Base-by-base conservation (phyloP, 23 red algal genomes). In the Chondrus crispus region DNA sequence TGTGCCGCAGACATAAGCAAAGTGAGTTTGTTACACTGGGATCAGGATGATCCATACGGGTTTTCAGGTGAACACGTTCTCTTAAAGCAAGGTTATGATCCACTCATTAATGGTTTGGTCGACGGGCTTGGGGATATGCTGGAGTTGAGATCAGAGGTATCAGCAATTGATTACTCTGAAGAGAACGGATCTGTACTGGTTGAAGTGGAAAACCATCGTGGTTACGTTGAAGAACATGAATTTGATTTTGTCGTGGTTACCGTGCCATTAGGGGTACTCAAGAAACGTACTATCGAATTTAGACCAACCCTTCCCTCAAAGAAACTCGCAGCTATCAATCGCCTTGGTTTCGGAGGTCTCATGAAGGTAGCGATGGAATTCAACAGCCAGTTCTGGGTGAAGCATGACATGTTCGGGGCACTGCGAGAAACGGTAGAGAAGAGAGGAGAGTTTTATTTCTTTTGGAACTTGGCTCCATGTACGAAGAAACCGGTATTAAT, bases 351-450 rank as follows among this genome's bases (percentile, higher is more conserved):
- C 63, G 95, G 95, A 16, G 85, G 91, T 4, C 66, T 98, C 28
- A 91, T 93, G 87, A 98, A 98, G 85, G 91, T 98, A 46, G 92
- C 88, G n/a, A 63, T 98, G 22, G 82, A 81, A 45, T 98, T 98
- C 68, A 33, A 78, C 46, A 0, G 68, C 9, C 60, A 85, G 43
- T 98, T 98, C 86, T 98, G 95, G 95, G 44, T 33, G 28, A 49
- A 64, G 30, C 45, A 74, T 13, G 80, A 88, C 33, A 53, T 98
- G 1, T 89, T 92, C 38, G 90, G 95, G 38, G 68, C 91, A n/a
- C 58, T 94, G 33, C 80, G 72, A 38, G 87, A 98, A 16, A 54
- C 68, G 8, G 63, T 38, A 48, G 64, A 66, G 32, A 80, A 62
- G 38, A 82, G 90, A 12, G 95, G 95, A 16, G 70, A 89, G 46